Conservation (phyloP, 2,329 filamentous ascomycete genomes). For the Pyricularia grisea region DNA sequence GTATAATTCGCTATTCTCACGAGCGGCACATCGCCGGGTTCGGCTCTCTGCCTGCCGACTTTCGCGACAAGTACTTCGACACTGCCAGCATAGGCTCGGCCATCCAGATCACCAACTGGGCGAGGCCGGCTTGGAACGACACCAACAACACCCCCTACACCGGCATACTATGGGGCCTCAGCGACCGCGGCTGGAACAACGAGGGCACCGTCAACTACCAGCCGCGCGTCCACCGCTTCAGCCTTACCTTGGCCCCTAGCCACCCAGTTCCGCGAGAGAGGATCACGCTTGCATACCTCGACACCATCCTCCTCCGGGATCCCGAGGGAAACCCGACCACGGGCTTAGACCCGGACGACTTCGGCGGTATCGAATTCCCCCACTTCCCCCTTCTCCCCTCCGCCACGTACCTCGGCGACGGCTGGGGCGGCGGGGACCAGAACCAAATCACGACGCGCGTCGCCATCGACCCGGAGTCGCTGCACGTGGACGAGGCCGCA, state of each 20-base stretch:
- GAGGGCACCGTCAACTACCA: slow-evolving; percentile 61
- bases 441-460: slow-evolving; percentile 30
- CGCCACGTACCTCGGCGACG: slow-evolving; percentile 56
- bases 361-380: slow-evolving; percentile 40
- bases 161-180: slow-evolving; percentile 53
- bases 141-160: slow-evolving; percentile 41
- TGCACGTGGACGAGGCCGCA: slow-evolving; percentile 45
- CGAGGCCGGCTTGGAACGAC: slow-evolving; percentile 20
- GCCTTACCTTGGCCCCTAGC: slow-evolving; percentile 47
- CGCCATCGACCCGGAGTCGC: slow-evolving; percentile 55
- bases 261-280: slow-evolving; percentile 34
- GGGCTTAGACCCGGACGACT: slow-evolving; percentile 51
- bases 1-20: not conserved
- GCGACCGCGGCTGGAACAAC: slow-evolving; percentile 67
- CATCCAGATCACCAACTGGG: slow-evolving; percentile 45
- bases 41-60: slow-evolving; percentile 47
- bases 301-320: slow-evolving; percentile 55
- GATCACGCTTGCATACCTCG: slow-evolving; percentile 49
- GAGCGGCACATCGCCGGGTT: not conserved
- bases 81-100: slow-evolving; percentile 59
- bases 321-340: slow-evolving; percentile 53
- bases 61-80: slow-evolving; percentile 58
- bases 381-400: slow-evolving; percentile 54
- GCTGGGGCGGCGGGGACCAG: slow-evolving; percentile 51
- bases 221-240: slow-evolving; percentile 58